Evolutionary conservation across 306 rosid genomes (phyloP).

Genomic region (Hippophae gyantsensis): DNA sequence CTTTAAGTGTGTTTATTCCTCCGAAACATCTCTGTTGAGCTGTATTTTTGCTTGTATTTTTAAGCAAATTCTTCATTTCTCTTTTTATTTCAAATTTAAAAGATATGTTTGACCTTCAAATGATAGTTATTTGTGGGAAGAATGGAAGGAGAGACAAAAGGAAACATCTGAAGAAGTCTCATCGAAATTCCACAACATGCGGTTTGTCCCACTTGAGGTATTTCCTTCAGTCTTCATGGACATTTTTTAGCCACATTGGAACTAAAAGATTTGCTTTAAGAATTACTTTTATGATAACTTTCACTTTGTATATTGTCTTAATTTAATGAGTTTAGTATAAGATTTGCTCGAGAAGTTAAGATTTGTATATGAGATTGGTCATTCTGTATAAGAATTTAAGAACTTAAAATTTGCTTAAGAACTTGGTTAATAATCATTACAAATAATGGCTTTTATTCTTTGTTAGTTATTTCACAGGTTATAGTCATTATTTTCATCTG

Average conservation of each 20-base stretch:
- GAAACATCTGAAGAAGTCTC: constrained; percentile 52
- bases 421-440: no score
- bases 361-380: no score
- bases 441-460: no score
- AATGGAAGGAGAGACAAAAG: constrained; percentile 82
- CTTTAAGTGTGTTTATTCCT: neutral
- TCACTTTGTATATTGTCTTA: neutral
- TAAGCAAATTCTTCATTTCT: constrained; percentile 1
- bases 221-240: constrained; percentile 6
- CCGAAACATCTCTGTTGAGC: neutral
- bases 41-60: neutral
- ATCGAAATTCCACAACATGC: constrained; percentile 54
- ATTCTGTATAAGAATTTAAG: no score
- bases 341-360: no score
- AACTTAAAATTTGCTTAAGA: no score
- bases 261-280: neutral
- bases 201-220: constrained; percentile 83
- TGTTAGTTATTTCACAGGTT: no score
- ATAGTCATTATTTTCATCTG: no score
- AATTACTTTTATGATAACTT: neutral
- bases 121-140: constrained; percentile 82
- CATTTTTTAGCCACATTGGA: neutral
- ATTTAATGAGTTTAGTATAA: no score
- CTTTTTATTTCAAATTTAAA: neutral
- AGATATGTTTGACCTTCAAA: constrained; percentile 17